These are phyloP conservation scores for Taiwanofungus camphoratus DNA, from an alignment of 1,284 basidiomycete species.

Conservation along the genomic window DNA sequence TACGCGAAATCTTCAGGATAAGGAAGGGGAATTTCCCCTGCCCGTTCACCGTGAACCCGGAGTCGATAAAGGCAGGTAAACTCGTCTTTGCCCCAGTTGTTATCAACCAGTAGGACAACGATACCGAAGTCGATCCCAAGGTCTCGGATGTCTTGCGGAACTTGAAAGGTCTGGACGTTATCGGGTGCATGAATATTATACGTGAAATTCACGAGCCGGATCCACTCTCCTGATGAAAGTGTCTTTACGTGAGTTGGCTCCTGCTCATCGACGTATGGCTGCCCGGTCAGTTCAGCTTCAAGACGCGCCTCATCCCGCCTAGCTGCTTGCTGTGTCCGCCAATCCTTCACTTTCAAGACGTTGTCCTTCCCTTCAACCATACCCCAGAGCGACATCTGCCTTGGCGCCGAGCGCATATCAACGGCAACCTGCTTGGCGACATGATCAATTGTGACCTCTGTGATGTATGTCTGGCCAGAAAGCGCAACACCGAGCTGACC, in stretches of 20 bases:
- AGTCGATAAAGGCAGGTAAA: slow-evolving; percentile 92
- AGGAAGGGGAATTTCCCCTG: slow-evolving; percentile 24
- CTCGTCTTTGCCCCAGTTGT: slow-evolving; percentile 82
- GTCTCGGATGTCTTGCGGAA: slow-evolving; percentile 58
- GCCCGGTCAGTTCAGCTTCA: slow-evolving; percentile 33
- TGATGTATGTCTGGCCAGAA: slow-evolving; percentile 60
- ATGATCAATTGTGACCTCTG: slow-evolving; percentile 87
- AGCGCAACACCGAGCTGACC: slow-evolving; percentile 84
- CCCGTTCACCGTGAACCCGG: slow-evolving; percentile 59
- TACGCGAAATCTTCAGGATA: slow-evolving; percentile 21
- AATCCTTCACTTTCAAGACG: slow-evolving; percentile 47
- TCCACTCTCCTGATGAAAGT: slow-evolving; percentile 53
- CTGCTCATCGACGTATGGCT: slow-evolving; percentile 30
- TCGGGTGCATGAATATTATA: slow-evolving; percentile 70
- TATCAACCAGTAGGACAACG: slow-evolving; percentile 73
- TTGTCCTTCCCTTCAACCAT: slow-evolving; percentile 76
- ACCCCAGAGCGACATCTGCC: slow-evolving; percentile 86
- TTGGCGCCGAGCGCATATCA: slow-evolving; percentile 77
- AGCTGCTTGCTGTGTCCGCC: slow-evolving; percentile 37
- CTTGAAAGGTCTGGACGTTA: slow-evolving; percentile 85
- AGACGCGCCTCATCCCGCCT: slow-evolving; percentile 27
- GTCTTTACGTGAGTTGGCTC: slow-evolving; percentile 40
- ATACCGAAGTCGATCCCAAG: slow-evolving; percentile 77
- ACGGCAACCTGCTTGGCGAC: slow-evolving; percentile 73
- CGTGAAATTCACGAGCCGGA: slow-evolving; percentile 73